Conservation (phyloP, 768 basidiomycete genomes). For the Megacollybia marginata region DNA sequence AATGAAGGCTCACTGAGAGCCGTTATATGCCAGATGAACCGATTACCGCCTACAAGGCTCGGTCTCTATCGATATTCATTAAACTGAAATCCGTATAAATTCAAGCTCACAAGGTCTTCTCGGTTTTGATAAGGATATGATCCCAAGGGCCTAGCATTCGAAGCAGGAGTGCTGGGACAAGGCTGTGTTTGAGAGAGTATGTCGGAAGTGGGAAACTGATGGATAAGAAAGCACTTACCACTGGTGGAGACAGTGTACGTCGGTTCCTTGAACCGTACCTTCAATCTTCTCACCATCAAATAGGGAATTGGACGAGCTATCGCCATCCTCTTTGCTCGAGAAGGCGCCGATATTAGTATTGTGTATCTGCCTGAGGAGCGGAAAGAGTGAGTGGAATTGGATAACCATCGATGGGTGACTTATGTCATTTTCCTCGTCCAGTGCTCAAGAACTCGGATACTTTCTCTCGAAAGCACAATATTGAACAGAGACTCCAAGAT, state of each 20-base stretch:
- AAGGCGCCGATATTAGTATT: constrained; percentile 46
- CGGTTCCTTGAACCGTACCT: not conserved
- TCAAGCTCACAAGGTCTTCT: not conserved
- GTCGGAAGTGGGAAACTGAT: not conserved
- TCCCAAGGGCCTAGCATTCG: not conserved
- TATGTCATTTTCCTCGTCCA: too few species aligned
- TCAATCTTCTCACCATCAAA: not conserved
- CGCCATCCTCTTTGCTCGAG: constrained; percentile 42
- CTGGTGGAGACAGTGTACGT: constrained; percentile 1
- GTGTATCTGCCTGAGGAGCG: constrained; percentile 50
- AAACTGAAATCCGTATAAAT: not conserved
- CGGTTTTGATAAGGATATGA: constrained; percentile 1
- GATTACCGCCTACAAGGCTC: not conserved
- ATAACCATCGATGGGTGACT: too few species aligned
- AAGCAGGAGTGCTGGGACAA: not conserved
- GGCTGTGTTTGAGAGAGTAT: not conserved
- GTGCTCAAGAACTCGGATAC: too few species aligned
- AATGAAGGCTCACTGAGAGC: too few species aligned
- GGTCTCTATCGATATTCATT: not conserved
- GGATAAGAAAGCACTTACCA: constrained; percentile 1
- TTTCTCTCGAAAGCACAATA: too few species aligned
- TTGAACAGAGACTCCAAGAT: constrained; percentile 16
- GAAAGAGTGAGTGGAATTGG: constrained; percentile 24
- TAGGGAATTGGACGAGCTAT: constrained; percentile 45
- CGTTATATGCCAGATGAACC: not conserved